Conservation (phyloP, 345 rosid species). For the Moringa oleifera region DNA sequence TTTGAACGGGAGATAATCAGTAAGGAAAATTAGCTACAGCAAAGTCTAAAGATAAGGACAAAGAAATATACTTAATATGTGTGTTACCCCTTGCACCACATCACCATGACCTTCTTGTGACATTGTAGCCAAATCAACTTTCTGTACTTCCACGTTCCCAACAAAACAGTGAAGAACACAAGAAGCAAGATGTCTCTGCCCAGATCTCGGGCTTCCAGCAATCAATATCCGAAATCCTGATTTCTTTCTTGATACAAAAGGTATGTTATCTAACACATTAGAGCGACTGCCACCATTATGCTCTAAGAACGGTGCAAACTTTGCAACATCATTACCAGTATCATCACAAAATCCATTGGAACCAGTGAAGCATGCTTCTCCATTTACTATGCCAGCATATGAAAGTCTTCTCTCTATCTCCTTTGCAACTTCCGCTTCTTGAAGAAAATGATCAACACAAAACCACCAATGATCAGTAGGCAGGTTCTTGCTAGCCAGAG, state of each 20-base stretch:
- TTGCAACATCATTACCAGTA: constrained; percentile 22
- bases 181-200: constrained; percentile 91
- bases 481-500: constrained; percentile 47
- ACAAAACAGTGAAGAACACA: constrained; percentile 79
- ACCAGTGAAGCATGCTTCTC: constrained; percentile 36
- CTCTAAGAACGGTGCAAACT: constrained; percentile 26
- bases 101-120: constrained; percentile 94
- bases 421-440: constrained; percentile 51
- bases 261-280: constrained; percentile 26
- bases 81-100: constrained; percentile 74
- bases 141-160: constrained; percentile 79
- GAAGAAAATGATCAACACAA: constrained; percentile 48
- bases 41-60: constrained; percentile 2
- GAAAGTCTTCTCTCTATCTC: constrained; percentile 60
- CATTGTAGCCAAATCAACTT: constrained; percentile 85
- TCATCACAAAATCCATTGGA: constrained; percentile 37
- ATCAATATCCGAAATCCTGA: constrained; percentile 69
- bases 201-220: constrained; percentile 80
- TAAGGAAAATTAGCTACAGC: constrained; percentile 3
- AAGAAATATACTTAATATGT: constrained; percentile 56
- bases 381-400: constrained; percentile 48
- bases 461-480: constrained; percentile 60
- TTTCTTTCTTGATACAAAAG: constrained; percentile 40
- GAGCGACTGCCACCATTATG: constrained; percentile 21
- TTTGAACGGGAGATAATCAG: not conserved